These are phyloP conservation scores for Daedalea quercina DNA, from an alignment of 768 basidiomycete species.

Conservation along the genomic window DNA sequence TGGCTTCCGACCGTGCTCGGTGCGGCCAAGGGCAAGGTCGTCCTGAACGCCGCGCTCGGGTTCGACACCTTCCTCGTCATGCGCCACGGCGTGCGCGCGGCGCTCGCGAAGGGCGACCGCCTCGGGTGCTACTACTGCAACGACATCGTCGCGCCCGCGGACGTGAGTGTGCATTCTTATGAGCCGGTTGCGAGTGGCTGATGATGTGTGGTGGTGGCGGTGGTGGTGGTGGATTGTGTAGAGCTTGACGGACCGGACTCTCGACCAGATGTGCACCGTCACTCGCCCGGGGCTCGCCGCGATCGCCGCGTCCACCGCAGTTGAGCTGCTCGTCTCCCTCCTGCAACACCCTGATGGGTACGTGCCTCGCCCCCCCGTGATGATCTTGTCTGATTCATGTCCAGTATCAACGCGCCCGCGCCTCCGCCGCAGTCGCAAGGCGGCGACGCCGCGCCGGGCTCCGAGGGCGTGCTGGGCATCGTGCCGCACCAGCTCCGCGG, in stretches of 20 bases:
- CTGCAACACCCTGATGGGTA: conserved; percentile 89
- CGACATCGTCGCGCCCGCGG: conserved; percentile 93
- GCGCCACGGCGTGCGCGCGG: conserved; percentile 76
- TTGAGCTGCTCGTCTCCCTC: conserved; percentile 85
- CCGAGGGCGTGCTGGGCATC: conserved; percentile 63
- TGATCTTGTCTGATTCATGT: not conserved
- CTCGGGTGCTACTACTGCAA: conserved; percentile 98
- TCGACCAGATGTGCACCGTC: conserved; percentile 99
- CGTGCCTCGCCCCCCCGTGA: conserved; percentile 9
- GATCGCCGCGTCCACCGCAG: conserved; percentile 87
- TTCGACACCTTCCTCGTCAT: conserved; percentile 97
- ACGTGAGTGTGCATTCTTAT: conserved; percentile 41
- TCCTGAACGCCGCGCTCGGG: conserved; percentile 90
- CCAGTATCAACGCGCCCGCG: conserved; percentile 59
- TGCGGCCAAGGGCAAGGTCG: conserved; percentile 83
- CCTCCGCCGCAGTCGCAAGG: conserved; percentile 40
- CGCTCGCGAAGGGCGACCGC: conserved; percentile 27
- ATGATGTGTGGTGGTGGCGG: not conserved
- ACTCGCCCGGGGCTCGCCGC: conserved; percentile 92
- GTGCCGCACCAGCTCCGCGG: conserved; percentile 95
- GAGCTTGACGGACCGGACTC: conserved; percentile 81
- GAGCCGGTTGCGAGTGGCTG: conserved; percentile 1
- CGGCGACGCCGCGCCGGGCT: conserved; percentile 17
- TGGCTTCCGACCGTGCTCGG: conserved; percentile 94
- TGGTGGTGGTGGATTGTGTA: not conserved